Evolutionary conservation across 1,139 yeast genomes (phyloP).

Genomic region (Geotrichum australiense): DNA sequence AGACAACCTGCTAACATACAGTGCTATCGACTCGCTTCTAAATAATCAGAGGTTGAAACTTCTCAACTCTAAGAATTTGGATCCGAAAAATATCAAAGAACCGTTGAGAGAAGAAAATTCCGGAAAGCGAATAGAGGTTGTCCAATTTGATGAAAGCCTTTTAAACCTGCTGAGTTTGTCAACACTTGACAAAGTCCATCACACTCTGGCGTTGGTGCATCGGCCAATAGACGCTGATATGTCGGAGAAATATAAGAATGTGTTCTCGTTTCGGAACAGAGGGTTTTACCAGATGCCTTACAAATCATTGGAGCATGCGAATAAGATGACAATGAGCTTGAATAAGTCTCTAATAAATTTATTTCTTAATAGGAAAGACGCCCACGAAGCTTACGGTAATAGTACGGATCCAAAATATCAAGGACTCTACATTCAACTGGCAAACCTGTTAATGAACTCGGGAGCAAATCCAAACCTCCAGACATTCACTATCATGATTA

Average conservation of each 20-base stretch:
- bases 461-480: constrained; percentile 24
- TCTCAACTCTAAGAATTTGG: constrained; percentile 1
- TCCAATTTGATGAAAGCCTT: too few species aligned
- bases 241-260: too few species aligned
- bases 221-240: too few species aligned
- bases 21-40: constrained; percentile 22
- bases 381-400: not conserved
- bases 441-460: constrained; percentile 19
- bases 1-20: constrained; percentile 26
- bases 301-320: constrained; percentile 1
- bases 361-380: not conserved
- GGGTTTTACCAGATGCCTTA: too few species aligned
- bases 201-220: too few species aligned
- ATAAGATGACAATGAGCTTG: constrained; percentile 3
- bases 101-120: not conserved
- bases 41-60: constrained; percentile 14
- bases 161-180: too few species aligned
- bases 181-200: too few species aligned
- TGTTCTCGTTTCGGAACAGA: too few species aligned
- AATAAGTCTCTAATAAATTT: not conserved
- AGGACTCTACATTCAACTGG: too few species aligned
- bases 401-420: not conserved
- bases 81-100: not conserved
- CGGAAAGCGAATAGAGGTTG: not conserved
- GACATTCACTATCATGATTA: constrained; percentile 24